These are phyloP conservation scores for Salmacisia buchloeana DNA, from an alignment of 1,284 basidiomycete genomes.

Conservation along the genomic window DNA sequence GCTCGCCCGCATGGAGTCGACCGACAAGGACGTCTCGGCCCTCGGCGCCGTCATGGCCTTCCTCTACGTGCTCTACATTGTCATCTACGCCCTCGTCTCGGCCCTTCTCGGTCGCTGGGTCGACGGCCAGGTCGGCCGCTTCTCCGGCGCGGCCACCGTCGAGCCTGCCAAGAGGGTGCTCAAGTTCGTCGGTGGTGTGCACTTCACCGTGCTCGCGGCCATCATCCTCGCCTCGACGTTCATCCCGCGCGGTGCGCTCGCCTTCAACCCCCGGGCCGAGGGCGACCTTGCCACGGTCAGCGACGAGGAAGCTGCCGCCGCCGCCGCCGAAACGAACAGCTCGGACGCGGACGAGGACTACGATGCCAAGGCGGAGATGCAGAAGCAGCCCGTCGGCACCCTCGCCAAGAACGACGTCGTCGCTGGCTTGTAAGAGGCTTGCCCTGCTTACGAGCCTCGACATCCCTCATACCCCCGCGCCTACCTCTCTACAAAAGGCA, in stretches of 20 bases:
- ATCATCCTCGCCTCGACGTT: conserved; percentile 50
- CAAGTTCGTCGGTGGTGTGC: conserved; percentile 43
- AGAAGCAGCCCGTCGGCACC: conserved; percentile 22
- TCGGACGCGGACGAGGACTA: conserved; percentile 25
- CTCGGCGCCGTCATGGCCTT: conserved; percentile 52
- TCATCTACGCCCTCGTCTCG: conserved; percentile 48
- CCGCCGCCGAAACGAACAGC: conserved; percentile 16
- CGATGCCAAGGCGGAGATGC: conserved; percentile 24
- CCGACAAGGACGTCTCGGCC: conserved; percentile 48
- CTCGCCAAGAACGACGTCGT: conserved; percentile 27
- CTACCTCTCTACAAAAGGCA: too few relatives aligned
- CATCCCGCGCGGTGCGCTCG: conserved; percentile 47
- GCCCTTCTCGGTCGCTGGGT: conserved; percentile 51
- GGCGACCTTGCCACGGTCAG: conserved; percentile 23
- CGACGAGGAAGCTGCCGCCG: conserved; percentile 25
- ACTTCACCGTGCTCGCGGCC: conserved; percentile 49
- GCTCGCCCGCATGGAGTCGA: conserved; percentile 44
- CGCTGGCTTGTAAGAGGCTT: background rate
- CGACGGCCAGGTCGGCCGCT: conserved; percentile 35
- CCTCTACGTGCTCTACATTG: conserved; percentile 37
- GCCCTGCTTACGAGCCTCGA: too few relatives aligned
- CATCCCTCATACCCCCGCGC: too few relatives aligned
- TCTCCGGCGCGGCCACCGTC: conserved; percentile 24
- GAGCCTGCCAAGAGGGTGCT: conserved; percentile 33
- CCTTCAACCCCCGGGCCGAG: conserved; percentile 50